Percentiles rank a stretch among this genome's conserved stretches.
Conservation (phyloP, 2,329 filamentous ascomycete species). For the Xylariaceae sp. region DNA sequence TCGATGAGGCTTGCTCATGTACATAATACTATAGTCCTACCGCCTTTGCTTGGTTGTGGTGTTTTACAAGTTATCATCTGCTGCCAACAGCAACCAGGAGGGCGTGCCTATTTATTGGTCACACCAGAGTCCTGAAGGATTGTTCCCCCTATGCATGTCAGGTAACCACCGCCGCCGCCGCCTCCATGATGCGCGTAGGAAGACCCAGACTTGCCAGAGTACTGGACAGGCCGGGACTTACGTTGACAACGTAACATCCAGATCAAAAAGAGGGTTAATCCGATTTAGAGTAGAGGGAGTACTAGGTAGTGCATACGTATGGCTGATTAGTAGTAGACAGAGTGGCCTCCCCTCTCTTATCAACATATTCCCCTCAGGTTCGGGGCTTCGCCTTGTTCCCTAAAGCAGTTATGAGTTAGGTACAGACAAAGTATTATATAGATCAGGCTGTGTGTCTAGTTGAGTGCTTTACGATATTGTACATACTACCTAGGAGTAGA, state of each 20-base stretch:
- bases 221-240: conserved; percentile 1
- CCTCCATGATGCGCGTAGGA: conserved; percentile 25
- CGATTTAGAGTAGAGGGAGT: conserved; percentile 3
- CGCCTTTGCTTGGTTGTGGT: neutral
- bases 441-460: neutral
- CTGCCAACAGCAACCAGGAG: neutral
- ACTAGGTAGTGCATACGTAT: neutral
- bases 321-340: neutral
- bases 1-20: neutral
- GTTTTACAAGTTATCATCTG: neutral
- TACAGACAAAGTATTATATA: neutral
- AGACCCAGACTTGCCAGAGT: conserved; percentile 11
- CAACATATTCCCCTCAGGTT: conserved; percentile 3
- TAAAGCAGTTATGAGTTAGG: too few relatives aligned
- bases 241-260: neutral
- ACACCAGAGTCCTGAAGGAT: conserved; percentile 24
- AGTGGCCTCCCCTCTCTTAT: neutral
- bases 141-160: conserved; percentile 21
- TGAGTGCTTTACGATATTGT: neutral
- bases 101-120: neutral
- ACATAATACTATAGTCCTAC: neutral
- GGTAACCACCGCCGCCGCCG: conserved; percentile 14
- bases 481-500: neutral
- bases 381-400: conserved; percentile 7
- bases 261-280: conserved; percentile 3